Evolutionary conservation across 2,329 filamentous ascomycete species (phyloP).

Genomic region (Xylaria sp.): DNA sequence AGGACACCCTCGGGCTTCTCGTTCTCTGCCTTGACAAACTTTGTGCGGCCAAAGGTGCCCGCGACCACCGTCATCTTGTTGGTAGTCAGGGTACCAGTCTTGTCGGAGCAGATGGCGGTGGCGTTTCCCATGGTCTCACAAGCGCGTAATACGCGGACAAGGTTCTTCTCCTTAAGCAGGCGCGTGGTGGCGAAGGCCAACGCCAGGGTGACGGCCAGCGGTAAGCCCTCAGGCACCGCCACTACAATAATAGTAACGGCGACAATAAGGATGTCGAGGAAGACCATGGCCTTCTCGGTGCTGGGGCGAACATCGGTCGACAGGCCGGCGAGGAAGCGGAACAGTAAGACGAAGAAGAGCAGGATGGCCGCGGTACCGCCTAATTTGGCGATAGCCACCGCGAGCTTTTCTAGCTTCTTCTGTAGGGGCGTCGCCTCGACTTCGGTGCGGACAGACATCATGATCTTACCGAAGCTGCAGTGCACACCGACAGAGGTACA

Average conservation of each 20-base stretch:
- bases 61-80: constrained; percentile 79
- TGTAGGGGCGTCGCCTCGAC: constrained; percentile 57
- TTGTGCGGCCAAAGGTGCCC: constrained; percentile 61
- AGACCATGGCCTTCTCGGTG: constrained; percentile 62
- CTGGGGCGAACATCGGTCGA: constrained; percentile 50
- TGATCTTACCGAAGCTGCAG: constrained; percentile 58
- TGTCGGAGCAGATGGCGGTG: constrained; percentile 78
- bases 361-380: constrained; percentile 70
- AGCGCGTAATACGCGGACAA: constrained; percentile 68
- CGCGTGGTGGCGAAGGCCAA: constrained; percentile 68
- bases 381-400: constrained; percentile 54
- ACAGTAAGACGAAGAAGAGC: constrained; percentile 78
- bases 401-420: constrained; percentile 54
- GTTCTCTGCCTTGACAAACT: constrained; percentile 33
- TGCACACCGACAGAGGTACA: constrained; percentile 58
- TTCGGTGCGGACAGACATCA: constrained; percentile 58
- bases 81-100: constrained; percentile 74
- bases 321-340: constrained; percentile 72
- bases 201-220: constrained; percentile 69
- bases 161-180: constrained; percentile 70
- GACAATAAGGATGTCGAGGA: constrained; percentile 65
- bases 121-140: constrained; percentile 75
- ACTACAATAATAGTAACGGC: constrained; percentile 70
- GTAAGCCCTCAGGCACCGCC: constrained; percentile 68
- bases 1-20: constrained; percentile 22